Conservation (phyloP, 2,329 filamentous ascomycete genomes). For the Cercospora canescens region DNA sequence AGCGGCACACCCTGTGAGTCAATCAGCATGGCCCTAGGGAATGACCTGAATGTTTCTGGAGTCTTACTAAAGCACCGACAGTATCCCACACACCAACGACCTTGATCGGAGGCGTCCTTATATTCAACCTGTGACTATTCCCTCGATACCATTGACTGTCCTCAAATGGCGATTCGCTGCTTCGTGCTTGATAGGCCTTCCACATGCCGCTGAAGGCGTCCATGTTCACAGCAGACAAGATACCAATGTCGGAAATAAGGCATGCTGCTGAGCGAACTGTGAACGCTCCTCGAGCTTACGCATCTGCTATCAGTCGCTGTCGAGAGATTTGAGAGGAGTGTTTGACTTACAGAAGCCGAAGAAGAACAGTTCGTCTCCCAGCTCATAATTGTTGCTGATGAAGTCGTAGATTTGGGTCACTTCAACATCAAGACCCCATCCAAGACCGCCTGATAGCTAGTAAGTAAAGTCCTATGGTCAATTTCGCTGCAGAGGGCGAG, state of each 20-base stretch:
- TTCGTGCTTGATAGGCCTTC: conserved; percentile 9
- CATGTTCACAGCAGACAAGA: conserved; percentile 19
- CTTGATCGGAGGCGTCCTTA: conserved; percentile 33
- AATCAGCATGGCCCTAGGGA: too few relatives aligned
- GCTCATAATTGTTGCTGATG: conserved; percentile 50
- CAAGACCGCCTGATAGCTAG: conserved; percentile 5
- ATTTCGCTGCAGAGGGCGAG: too few relatives aligned
- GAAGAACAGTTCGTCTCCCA: conserved; percentile 47
- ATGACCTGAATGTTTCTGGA: too few relatives aligned
- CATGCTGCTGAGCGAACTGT: conserved; percentile 21
- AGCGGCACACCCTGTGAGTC: conserved; percentile 19
- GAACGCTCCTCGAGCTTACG: conserved; percentile 46
- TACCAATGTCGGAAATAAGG: conserved; percentile 16
- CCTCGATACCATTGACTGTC: conserved; percentile 14
- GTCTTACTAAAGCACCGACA: conserved; percentile 30
- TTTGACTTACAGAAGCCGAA: conserved; percentile 47
- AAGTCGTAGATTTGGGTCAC: conserved; percentile 49
- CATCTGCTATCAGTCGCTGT: too few relatives aligned
- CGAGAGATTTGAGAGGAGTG: too few relatives aligned
- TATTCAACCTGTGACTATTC: conserved; percentile 1
- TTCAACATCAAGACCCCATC: conserved; percentile 42
- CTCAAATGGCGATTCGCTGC: conserved; percentile 4
- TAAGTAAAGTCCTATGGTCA: too few relatives aligned
- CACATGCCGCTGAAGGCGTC: conserved; percentile 15
- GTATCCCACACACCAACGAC: conserved; percentile 45